Conservation (phyloP, 192 early-diverging fungal genomes). For the Cladochytrium replicatum region DNA sequence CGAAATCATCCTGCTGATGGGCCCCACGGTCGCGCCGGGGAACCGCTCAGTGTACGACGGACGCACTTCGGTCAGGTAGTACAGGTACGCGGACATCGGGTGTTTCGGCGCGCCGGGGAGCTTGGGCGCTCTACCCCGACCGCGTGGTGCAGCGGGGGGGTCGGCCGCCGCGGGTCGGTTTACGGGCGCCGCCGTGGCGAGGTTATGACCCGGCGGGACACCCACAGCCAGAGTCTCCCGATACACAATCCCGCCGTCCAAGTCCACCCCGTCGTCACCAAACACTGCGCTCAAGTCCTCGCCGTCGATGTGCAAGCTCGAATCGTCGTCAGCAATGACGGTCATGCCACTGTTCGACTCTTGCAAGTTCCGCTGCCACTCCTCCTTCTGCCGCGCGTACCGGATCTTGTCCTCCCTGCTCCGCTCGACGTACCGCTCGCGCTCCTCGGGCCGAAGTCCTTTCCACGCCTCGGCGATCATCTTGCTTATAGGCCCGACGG, state of each 20-base stretch:
- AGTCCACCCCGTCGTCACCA: too few species aligned
- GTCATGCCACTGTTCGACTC: too few species aligned
- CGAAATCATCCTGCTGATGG: constrained; percentile 67
- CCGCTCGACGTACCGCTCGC: constrained; percentile 39
- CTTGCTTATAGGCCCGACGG: constrained; percentile 65
- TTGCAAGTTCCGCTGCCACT: neutral
- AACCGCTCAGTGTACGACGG: constrained; percentile 51
- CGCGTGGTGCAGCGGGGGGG: too few species aligned
- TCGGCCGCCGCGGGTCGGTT: too few species aligned
- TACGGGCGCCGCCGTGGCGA: too few species aligned
- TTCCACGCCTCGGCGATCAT: constrained; percentile 64
- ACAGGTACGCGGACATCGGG: constrained; percentile 78
- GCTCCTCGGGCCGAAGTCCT: constrained; percentile 40
- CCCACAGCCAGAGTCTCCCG: too few species aligned
- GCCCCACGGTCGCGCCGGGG: constrained; percentile 59
- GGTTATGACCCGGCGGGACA: too few species aligned
- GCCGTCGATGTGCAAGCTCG: too few species aligned
- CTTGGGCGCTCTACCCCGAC: too few species aligned
- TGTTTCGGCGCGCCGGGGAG: constrained; percentile 73
- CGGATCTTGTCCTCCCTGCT: constrained; percentile 53
- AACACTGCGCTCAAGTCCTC: too few species aligned
- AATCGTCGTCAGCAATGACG: too few species aligned
- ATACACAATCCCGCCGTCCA: too few species aligned
- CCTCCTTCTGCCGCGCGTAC: constrained; percentile 61
- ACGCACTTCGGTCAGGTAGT: constrained; percentile 59